A percentile compares a stretch with the other conserved stretches of the same genome.
Conservation (phyloP, 805 yeast species). For the Pachysolen tannophilus region DNA sequence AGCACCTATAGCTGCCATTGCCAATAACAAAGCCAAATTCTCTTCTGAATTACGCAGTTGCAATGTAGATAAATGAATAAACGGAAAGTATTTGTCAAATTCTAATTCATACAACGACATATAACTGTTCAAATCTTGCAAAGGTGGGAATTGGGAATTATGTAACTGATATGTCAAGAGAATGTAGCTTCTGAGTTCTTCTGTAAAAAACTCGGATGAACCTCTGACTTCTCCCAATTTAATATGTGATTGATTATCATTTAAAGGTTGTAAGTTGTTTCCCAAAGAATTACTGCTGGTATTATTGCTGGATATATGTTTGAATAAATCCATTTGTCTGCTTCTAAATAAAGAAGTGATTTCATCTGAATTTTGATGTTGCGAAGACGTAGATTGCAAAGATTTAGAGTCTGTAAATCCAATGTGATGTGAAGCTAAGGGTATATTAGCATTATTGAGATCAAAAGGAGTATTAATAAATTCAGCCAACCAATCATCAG, state of each 20-base stretch:
- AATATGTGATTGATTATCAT: not conserved
- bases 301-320: slow-evolving; percentile 24
- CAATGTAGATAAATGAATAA: slow-evolving; percentile 66
- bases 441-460: slow-evolving; percentile 37
- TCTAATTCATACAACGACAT: slow-evolving; percentile 67
- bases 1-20: slow-evolving; percentile 88
- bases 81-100: slow-evolving; percentile 77
- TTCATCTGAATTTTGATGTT: slow-evolving; percentile 26
- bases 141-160: slow-evolving; percentile 60
- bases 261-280: not conserved
- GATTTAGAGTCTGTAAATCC: slow-evolving; percentile 44
- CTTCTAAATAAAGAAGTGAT: slow-evolving; percentile 55
- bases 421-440: slow-evolving; percentile 42
- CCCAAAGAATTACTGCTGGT: not conserved
- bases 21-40: slow-evolving; percentile 57
- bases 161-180: slow-evolving; percentile 44
- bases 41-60: slow-evolving; percentile 39
- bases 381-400: slow-evolving; percentile 7
- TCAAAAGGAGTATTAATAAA: slow-evolving; percentile 63
- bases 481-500: slow-evolving; percentile 56
- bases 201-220: slow-evolving; percentile 34
- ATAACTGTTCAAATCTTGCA: slow-evolving; percentile 71
- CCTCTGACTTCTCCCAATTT: not conserved
- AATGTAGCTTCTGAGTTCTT: slow-evolving; percentile 45
- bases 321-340: slow-evolving; percentile 59